Evolutionary conservation across 345 rosid genomes (phyloP).

Genomic region (Salix koriyanagi): DNA sequence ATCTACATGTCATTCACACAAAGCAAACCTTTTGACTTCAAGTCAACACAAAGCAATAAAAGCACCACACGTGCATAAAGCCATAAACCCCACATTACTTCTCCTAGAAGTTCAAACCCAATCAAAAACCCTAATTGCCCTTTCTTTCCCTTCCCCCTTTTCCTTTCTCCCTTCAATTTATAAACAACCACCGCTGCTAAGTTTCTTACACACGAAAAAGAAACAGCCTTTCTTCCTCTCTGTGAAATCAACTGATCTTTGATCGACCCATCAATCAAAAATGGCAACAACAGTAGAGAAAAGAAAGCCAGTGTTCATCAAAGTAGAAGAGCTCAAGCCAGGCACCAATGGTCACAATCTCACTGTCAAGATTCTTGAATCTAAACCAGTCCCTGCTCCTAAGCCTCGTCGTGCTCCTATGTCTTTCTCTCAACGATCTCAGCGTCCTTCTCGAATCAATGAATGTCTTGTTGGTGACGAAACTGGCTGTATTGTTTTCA

Average conservation of each 20-base stretch:
- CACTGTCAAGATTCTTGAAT: conserved; percentile 45
- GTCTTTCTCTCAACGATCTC: conserved; percentile 41
- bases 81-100: not conserved
- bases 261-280: not conserved
- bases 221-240: not conserved
- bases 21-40: not conserved
- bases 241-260: not conserved
- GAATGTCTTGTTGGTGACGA: conserved; percentile 83
- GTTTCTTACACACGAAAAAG: not conserved
- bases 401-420: conserved; percentile 45
- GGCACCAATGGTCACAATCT: conserved; percentile 57
- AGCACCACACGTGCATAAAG: conserved; percentile 1
- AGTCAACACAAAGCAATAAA: not conserved
- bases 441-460: conserved; percentile 56
- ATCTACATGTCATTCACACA: not conserved
- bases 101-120: not conserved
- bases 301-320: conserved; percentile 52
- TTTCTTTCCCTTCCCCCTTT: not conserved
- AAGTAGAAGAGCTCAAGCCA: conserved; percentile 54
- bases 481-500: conserved; percentile 68
- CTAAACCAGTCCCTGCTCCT: conserved; percentile 31
- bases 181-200: not conserved
- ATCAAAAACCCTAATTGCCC: conserved; percentile 12
- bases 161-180: not conserved
- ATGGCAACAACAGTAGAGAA: conserved; percentile 26